phyloP scores from a whole-genome alignment of 495 filamentous ascomycete genomes.

The Talaromyces trachyspermus region DNA sequence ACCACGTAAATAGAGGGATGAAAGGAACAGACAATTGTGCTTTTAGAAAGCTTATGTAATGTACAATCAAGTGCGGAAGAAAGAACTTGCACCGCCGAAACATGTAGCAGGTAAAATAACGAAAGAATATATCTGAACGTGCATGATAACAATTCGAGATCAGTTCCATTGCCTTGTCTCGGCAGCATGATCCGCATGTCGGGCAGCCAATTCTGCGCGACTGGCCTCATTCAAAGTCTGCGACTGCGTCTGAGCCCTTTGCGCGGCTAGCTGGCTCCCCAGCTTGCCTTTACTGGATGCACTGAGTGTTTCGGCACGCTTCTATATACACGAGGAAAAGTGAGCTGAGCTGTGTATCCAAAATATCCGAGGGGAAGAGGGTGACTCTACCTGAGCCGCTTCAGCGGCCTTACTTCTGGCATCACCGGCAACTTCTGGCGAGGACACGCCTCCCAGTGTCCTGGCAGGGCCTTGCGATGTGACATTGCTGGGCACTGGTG shows the following conservation, averaged over 20 bases:
- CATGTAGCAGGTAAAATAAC: neutral
- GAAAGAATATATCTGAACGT: neutral
- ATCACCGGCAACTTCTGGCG: slow-evolving; percentile 31
- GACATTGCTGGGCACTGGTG: slow-evolving; percentile 33
- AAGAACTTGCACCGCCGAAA: neutral
- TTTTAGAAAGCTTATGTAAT: too few relatives aligned
- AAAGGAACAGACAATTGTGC: neutral
- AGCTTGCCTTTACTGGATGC: slow-evolving; percentile 46
- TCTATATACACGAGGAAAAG: slow-evolving; percentile 18
- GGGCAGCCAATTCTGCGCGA: slow-evolving; percentile 44
- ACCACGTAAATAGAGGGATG: slow-evolving; percentile 25
- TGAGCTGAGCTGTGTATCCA: neutral
- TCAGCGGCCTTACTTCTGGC: slow-evolving; percentile 54
- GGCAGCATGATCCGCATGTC: slow-evolving; percentile 50
- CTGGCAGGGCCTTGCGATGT: slow-evolving; percentile 45
- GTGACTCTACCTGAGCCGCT: slow-evolving; percentile 54
- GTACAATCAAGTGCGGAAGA: neutral
- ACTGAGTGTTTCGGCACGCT: slow-evolving; percentile 28
- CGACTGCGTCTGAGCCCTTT: slow-evolving; percentile 56
- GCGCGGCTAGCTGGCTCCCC: slow-evolving; percentile 51
- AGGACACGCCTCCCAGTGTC: slow-evolving; percentile 39
- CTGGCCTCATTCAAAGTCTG: slow-evolving; percentile 53
- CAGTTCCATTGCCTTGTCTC: slow-evolving; percentile 47
- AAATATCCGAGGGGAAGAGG: neutral
- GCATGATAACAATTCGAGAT: slow-evolving; percentile 4